A percentile compares a stretch with the other conserved stretches of the same genome.
Conservation (phyloP, 2,329 filamentous ascomycete species). For the Helminthosporium solani region DNA sequence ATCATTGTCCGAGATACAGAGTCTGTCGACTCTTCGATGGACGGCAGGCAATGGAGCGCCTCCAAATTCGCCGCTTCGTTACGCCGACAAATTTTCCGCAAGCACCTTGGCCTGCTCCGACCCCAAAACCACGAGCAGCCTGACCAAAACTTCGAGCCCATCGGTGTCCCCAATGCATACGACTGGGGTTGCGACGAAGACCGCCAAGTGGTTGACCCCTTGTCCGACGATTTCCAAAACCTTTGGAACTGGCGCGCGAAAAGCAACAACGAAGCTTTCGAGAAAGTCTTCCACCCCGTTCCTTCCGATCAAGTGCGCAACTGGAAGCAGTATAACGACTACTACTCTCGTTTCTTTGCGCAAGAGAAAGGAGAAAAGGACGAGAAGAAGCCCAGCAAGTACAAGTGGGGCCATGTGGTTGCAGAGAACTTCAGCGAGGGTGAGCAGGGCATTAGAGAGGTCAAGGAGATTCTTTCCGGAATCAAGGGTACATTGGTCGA, state of each 20-base stretch:
- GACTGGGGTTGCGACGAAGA: constrained; percentile 52
- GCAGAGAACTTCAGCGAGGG: constrained; percentile 49
- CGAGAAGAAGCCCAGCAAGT: constrained; percentile 56
- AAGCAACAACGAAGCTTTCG: constrained; percentile 78
- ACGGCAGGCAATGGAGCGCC: constrained; percentile 69
- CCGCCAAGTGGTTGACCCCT: constrained; percentile 68
- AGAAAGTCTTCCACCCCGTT: constrained; percentile 77
- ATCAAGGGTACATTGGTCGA: constrained; percentile 69
- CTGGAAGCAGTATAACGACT: constrained; percentile 73
- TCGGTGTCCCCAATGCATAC: constrained; percentile 57
- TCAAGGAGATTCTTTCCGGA: constrained; percentile 68
- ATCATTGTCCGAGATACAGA: constrained; percentile 80
- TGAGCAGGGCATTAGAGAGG: constrained; percentile 46
- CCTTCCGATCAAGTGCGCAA: constrained; percentile 67
- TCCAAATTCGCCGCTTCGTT: constrained; percentile 76
- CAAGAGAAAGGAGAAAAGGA: constrained; percentile 44
- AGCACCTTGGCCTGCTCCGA: constrained; percentile 81
- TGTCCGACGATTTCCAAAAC: constrained; percentile 66
- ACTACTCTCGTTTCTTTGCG: constrained; percentile 67
- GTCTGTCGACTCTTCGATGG: constrained; percentile 70
- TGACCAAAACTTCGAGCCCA: constrained; percentile 58
- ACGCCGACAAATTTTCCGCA: constrained; percentile 82
- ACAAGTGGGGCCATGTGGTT: constrained; percentile 85
- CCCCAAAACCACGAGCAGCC: constrained; percentile 67
- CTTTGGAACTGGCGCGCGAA: constrained; percentile 74